phyloP scores from a whole-genome alignment of 2,329 filamentous ascomycete species.

The Aspergillus sp. region DNA sequence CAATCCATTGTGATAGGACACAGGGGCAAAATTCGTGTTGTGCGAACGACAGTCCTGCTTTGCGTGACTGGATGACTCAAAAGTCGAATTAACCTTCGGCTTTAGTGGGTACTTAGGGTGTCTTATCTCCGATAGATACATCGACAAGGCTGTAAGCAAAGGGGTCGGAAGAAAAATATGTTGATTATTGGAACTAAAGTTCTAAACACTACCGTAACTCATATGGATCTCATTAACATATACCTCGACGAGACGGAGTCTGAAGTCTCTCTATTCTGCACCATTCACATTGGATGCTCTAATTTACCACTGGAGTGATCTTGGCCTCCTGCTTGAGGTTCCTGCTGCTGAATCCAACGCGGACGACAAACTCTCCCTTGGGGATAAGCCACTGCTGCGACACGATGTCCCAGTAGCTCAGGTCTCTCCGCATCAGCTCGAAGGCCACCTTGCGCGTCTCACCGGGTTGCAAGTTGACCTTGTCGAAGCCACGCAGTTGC shows the following conservation, averaged over 20 bases:
- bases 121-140: too few relatives aligned
- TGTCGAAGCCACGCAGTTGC: conserved; percentile 65
- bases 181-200: neutral
- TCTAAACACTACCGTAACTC: too few relatives aligned
- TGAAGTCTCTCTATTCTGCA: neutral
- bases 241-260: neutral
- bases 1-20: conserved; percentile 12
- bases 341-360: conserved; percentile 18
- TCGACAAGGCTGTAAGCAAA: too few relatives aligned
- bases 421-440: conserved; percentile 57
- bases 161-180: neutral
- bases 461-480: conserved; percentile 42
- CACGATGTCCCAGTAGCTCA: conserved; percentile 64
- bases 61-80: conserved; percentile 10
- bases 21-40: neutral
- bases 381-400: conserved; percentile 57
- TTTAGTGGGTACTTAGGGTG: neutral
- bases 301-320: neutral
- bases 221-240: neutral
- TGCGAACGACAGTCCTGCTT: neutral
- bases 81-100: neutral
- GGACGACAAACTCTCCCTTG: conserved; percentile 15
- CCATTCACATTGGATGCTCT: neutral
- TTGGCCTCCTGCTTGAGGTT: conserved; percentile 9
- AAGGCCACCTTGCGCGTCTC: conserved; percentile 52